Evolutionary conservation across 768 basidiomycete genomes (phyloP).

Genomic region (Boletus insuetus): DNA sequence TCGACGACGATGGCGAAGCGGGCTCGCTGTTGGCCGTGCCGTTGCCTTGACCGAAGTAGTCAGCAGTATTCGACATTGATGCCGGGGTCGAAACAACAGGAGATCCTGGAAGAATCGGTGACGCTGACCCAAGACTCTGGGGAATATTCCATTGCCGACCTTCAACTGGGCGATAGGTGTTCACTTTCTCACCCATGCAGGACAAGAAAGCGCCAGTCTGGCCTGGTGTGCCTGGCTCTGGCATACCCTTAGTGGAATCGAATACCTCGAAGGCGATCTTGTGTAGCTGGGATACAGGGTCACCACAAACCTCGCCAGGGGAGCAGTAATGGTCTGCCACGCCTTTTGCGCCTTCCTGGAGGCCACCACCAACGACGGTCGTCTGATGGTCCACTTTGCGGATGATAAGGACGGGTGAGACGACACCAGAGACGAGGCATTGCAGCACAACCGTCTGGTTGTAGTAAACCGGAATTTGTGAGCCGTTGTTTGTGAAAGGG

Average conservation of each 20-base stretch:
- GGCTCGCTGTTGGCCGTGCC: constrained; percentile 62
- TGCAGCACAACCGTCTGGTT: constrained; percentile 96
- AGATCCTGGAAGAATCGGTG: constrained; percentile 65
- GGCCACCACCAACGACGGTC: constrained; percentile 86
- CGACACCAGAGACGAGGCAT: constrained; percentile 89
- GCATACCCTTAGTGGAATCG: constrained; percentile 63
- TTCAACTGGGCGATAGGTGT: constrained; percentile 83
- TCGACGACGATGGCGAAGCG: constrained; percentile 57
- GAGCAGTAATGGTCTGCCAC: constrained; percentile 81
- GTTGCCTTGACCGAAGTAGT: constrained; percentile 56
- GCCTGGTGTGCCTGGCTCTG: constrained; percentile 77
- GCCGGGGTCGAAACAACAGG: constrained; percentile 65
- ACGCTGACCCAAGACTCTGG: constrained; percentile 42
- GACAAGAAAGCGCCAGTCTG: constrained; percentile 79
- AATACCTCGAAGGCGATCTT: constrained; percentile 94
- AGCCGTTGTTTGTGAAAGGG: constrained; percentile 76
- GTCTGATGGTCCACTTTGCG: constrained; percentile 92
- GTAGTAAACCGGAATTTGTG: constrained; percentile 90
- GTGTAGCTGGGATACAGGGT: constrained; percentile 93
- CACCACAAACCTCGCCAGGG: constrained; percentile 86
- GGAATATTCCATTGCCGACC: constrained; percentile 73
- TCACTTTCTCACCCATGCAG: constrained; percentile 92
- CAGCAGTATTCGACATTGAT: constrained; percentile 48
- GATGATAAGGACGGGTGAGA: constrained; percentile 90
- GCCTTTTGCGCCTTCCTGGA: constrained; percentile 83